Conservation (phyloP, 176 grass and related monocot genomes). For the Cymbopogon citratus region DNA sequence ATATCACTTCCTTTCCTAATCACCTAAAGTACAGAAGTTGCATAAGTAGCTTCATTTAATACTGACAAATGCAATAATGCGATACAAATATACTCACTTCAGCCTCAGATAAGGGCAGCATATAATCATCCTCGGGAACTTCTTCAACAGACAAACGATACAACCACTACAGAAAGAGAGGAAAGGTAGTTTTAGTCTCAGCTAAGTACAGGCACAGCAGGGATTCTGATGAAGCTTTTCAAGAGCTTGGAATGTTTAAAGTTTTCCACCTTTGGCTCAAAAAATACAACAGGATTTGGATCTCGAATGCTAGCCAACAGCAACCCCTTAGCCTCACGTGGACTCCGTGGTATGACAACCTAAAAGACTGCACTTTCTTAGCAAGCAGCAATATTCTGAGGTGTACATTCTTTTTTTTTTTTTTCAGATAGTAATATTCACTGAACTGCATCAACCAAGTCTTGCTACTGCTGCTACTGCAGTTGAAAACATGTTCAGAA, state of each 20-base stretch:
- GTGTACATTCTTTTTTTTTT: neutral
- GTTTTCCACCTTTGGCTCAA: conserved; percentile 79
- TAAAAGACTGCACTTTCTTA: conserved; percentile 36
- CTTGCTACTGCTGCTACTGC: neutral
- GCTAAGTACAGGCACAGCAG: neutral
- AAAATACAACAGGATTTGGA: conserved; percentile 91
- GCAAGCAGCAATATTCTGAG: neutral
- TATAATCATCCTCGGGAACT: conserved; percentile 82
- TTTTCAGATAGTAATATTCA: neutral
- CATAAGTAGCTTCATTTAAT: neutral
- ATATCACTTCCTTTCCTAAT: conserved; percentile 78
- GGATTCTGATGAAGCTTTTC: neutral
- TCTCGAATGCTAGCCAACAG: conserved; percentile 85
- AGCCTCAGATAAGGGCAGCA: conserved; percentile 81
- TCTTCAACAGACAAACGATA: conserved; percentile 91
- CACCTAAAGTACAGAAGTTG: conserved; percentile 39
- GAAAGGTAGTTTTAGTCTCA: neutral
- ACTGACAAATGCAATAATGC: neutral
- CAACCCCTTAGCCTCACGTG: conserved; percentile 82
- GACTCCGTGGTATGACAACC: conserved; percentile 92
- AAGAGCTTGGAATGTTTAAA: neutral
- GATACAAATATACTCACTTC: conserved; percentile 47
- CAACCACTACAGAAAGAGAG: conserved; percentile 52
- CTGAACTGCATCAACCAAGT: neutral
- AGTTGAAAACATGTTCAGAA: neutral